A percentile compares a stretch with the other conserved stretches of the same genome.
These are phyloP conservation scores for Trichoderma virens DNA, from an alignment of 495 filamentous ascomycete species.

Conservation along the genomic window DNA sequence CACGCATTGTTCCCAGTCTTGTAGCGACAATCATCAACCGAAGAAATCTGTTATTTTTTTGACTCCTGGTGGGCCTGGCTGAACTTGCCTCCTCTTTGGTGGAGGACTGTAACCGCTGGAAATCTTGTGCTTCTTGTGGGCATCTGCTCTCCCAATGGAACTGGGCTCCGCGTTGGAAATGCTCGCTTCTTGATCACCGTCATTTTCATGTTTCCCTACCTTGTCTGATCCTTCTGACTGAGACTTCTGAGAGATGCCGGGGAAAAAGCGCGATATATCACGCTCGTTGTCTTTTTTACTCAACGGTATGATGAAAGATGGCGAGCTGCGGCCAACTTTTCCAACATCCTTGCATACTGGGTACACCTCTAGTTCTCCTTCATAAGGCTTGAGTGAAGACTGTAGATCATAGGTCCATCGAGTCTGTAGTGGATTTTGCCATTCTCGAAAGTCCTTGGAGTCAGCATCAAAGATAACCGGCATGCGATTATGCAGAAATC, in stretches of 20 bases:
- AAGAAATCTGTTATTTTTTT: background rate
- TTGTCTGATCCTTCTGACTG: background rate
- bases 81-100: background rate
- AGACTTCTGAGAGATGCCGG: slow-evolving; percentile 30
- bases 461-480: slow-evolving; percentile 81
- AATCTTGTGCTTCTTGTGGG: background rate
- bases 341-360: slow-evolving; percentile 83
- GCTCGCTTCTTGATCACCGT: background rate
- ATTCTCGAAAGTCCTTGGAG: slow-evolving; percentile 59
- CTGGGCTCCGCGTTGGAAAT: background rate
- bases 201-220: slow-evolving; percentile 5
- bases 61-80: background rate
- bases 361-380: slow-evolving; percentile 76
- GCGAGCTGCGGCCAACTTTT: slow-evolving; percentile 90
- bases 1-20: background rate
- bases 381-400: slow-evolving; percentile 63
- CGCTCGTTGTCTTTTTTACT: slow-evolving; percentile 77
- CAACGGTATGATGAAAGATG: slow-evolving; percentile 73
- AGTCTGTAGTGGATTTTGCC: slow-evolving; percentile 66
- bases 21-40: background rate
- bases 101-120: background rate
- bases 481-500: slow-evolving; percentile 90
- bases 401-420: slow-evolving; percentile 79
- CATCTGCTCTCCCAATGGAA: background rate
- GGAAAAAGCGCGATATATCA: slow-evolving; percentile 92